Evolutionary conservation across 352 stramenopile species (phyloP), one percentile per base, ranked within the genome.

Genomic region (Phytophthora meadii): DNA sequence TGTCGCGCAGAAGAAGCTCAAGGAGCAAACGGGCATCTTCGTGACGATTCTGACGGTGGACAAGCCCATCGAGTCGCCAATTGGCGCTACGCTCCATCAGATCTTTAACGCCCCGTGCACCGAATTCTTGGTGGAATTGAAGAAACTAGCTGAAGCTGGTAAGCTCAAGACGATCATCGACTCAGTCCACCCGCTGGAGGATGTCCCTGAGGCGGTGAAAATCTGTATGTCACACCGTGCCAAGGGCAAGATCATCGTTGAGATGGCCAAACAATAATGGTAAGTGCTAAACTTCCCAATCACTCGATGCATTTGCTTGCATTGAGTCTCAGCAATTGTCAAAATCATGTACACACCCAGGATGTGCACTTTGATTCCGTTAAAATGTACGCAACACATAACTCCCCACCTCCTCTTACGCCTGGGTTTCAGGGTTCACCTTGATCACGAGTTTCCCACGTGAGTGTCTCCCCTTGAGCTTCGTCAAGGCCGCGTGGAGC

Each of bases 221-320:
- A 68, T 77, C 42, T 76, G 84, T 24, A 76, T 89, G 70, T 73
- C 63, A 28, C 68, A 74, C 53, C 80, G 80, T 22, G 76, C 77
- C 0, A 77, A 78, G 47, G 83, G 81, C 64, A 92, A 92, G 64
- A 84, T 92, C 42, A 70, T 90, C 39, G 70, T 90, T 36, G 72
- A 85, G 41, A 69, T 90, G 30, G 34, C 55, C 0, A 65, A 60
- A 40, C 68, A 67, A 56, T 58, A 56, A 62, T 22, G 22, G 28
- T 34, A 25, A 17, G 40, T 19, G 14, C 40, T 28, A 46, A 25
- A n/a, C 6, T 46, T 34, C 10, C 28, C 28, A 34, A 9, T 34
- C 22, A 2, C 22, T 22, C 22, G 22, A 22, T 22, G 22, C 22
- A 22, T 11, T 34, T 34, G 8, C 28, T 34, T 34, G 28, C 28